phyloP scores from a whole-genome alignment of 2,329 filamentous ascomycete species.

The Botrytis squamosa region DNA sequence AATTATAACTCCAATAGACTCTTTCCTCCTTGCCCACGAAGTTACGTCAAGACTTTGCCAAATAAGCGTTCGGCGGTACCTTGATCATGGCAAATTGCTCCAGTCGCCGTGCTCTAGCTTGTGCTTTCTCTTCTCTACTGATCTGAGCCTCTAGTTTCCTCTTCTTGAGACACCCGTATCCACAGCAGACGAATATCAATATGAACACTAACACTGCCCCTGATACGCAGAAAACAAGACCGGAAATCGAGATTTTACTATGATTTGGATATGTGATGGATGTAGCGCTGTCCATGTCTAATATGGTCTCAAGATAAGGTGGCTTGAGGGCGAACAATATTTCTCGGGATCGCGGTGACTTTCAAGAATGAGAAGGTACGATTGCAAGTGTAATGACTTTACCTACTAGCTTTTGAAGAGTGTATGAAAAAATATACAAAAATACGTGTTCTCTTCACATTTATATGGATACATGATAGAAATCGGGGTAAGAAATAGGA shows the following conservation, averaged over 20 bases:
- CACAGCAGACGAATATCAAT: constrained; percentile 3
- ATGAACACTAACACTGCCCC: neutral
- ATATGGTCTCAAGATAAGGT: neutral
- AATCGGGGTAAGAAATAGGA: neutral
- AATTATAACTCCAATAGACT: neutral
- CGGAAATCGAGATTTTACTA: neutral
- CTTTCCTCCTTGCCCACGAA: neutral
- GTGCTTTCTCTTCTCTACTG: neutral
- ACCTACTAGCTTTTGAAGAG: neutral
- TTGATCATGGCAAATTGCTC: neutral
- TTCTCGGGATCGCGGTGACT: neutral
- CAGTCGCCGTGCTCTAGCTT: neutral
- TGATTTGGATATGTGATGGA: neutral
- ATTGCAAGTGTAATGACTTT: neutral
- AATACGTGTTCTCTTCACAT: neutral
- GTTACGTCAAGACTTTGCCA: neutral
- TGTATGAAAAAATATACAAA: neutral
- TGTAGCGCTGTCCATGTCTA: neutral
- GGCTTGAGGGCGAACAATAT: neutral
- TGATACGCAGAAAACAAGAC: neutral
- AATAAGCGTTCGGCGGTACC: neutral
- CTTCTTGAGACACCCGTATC: constrained; percentile 12
- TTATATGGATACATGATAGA: neutral
- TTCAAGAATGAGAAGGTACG: neutral
- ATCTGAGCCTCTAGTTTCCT: neutral